Evolutionary conservation across 495 filamentous ascomycete species (phyloP).

Genomic region (Collariella sp.): DNA sequence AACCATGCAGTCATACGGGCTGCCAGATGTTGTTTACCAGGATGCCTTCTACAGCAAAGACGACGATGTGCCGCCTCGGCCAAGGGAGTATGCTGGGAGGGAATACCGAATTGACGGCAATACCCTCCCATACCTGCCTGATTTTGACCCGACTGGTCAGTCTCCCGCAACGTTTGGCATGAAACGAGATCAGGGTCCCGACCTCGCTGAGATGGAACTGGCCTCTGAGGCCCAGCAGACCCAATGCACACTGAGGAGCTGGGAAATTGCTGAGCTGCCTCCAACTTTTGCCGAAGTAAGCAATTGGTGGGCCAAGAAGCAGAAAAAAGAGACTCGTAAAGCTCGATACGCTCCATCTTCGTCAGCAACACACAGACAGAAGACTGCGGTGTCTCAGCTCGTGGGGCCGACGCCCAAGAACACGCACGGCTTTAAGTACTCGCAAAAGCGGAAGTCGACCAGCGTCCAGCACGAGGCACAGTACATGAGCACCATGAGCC

Average conservation of each 20-base stretch:
- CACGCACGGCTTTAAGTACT: conserved; percentile 77
- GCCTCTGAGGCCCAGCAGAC: conserved; percentile 41
- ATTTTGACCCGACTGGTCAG: conserved; percentile 61
- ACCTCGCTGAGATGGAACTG: conserved; percentile 44
- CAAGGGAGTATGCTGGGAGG: conserved; percentile 77
- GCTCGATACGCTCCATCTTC: conserved; percentile 38
- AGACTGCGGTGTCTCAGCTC: conserved; percentile 65
- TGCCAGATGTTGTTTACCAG: conserved; percentile 61
- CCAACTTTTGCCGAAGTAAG: conserved; percentile 65
- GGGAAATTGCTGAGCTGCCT: conserved; percentile 57
- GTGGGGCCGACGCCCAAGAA: conserved; percentile 83
- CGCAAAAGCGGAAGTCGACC: conserved; percentile 64
- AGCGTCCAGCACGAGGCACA: conserved; percentile 79
- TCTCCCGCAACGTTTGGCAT: conserved; percentile 49
- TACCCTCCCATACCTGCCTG: conserved; percentile 65
- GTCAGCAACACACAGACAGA: conserved; percentile 36
- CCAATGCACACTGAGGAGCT: conserved; percentile 49
- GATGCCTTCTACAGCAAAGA: conserved; percentile 85
- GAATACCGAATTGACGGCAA: conserved; percentile 75
- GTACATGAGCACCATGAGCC: conserved; percentile 93
- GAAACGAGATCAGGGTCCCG: conserved; percentile 35
- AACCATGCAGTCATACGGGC: conserved; percentile 35
- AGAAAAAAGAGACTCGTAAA: conserved; percentile 32
- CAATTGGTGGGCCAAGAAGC: conserved; percentile 51
- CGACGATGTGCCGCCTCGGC: conserved; percentile 68